Evolutionary conservation across 768 basidiomycete genomes (phyloP), one percentile per base, ranked within the genome.

Genomic region (Neoboletus brunneissimus): DNA sequence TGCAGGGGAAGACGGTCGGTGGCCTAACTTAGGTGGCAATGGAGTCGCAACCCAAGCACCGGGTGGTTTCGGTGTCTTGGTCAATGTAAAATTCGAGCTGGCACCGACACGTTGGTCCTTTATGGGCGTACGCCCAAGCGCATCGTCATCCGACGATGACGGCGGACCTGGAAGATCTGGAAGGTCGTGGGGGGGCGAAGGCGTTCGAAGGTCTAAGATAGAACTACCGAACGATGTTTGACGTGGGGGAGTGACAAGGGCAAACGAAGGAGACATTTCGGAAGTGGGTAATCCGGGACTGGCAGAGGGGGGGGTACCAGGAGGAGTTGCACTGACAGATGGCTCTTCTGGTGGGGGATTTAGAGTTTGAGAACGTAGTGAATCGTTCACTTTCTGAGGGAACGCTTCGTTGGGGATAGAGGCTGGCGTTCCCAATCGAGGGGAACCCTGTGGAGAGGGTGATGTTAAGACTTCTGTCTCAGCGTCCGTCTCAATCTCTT

Each of bases 101-200:
- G 57, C 40, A 25, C 54, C 56, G 12, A 38, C 41, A 47, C 54
- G 56, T 38, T 56, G 65, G 53, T 57, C 58, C 56, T 51, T 71
- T 53, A 47, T 55, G 18, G 62, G 70, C 37, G 63, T 59, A 51
- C 48, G 35, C 59, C 72, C 57, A 56, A 71, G 49, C 52, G 68
- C 77, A 42, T 83, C 80, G 34, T 81, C 81, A 15, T 79, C 79
- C 3, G 72, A 73, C 11, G 81, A 81, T n/a, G 79, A 79, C 3
- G 87, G 85, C 4, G 84, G 85, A 18, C 72, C 84, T 13, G 87
- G 87, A 47, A 89, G 81, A 8, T 86, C 86, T 11, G 87, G 85
- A 55, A 87, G 75, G 44, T 76, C 79, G 41, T 73, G 75, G 1
- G 85, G 83, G 31, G 88, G 85, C 1, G 87, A 83, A 10, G 85